Percentiles rank a stretch among this genome's conserved stretches.
Conservation (phyloP, 2,329 filamentous ascomycete species). For the Curvularia sp. region DNA sequence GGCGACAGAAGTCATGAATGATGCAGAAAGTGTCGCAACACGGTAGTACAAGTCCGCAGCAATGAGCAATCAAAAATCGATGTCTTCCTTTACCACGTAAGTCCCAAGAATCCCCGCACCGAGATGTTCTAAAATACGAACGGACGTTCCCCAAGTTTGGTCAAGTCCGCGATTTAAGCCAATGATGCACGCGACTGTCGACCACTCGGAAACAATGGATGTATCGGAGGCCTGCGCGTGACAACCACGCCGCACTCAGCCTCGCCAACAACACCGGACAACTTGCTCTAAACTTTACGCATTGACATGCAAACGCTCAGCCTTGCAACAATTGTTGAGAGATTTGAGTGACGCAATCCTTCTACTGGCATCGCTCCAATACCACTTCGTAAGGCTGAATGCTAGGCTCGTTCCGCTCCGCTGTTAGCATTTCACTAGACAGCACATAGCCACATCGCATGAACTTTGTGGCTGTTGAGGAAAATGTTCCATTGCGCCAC, state of each 20-base stretch:
- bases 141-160: background rate
- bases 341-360: constrained; percentile 1
- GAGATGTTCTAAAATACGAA: background rate
- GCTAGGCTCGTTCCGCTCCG: background rate
- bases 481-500: background rate
- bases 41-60: constrained; percentile 1
- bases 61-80: background rate
- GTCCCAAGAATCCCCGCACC: background rate
- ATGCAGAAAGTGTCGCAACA: background rate
- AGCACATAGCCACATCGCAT: background rate
- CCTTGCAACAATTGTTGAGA: background rate
- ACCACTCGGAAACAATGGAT: background rate
- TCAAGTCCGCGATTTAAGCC: background rate
- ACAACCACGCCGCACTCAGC: constrained; percentile 7
- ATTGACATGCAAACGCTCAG: background rate
- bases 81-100: background rate
- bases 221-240: background rate
- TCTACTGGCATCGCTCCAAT: background rate
- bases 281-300: background rate
- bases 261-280: background rate
- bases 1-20: constrained; percentile 22
- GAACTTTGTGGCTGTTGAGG: background rate
- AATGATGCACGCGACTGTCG: background rate
- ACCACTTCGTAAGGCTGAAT: background rate
- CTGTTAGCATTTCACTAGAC: background rate